Base-by-base conservation (phyloP, 2,329 filamentous ascomycete species). In the Sporothrix luriei region DNA sequence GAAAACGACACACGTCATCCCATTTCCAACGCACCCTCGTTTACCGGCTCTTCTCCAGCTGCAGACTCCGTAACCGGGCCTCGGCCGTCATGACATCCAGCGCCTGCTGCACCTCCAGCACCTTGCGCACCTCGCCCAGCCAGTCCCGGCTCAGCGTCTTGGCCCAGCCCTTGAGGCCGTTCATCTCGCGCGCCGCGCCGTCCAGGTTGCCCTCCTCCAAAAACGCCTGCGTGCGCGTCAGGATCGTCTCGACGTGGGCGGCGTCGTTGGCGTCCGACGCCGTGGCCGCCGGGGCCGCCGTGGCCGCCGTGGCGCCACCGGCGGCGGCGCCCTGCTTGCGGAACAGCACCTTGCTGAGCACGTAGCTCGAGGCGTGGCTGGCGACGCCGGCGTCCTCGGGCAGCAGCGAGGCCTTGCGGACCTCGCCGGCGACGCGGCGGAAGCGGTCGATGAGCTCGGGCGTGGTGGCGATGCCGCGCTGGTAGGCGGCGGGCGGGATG, bases 111-210 rank as follows among this genome's bases (percentile, higher is more conserved):
- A 98, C 95, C 82, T 99, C 95, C 76, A 99, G 84, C 73, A 97
- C 92, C 82, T 93, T 91, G 78, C 95, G 88, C 72, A 93, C 91
- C 84, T 99, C 95, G 67, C 85, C 86, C 74, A 99, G 81, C 95
- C 95, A 99, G 80, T 99, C 95, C 77, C 91, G 89, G 80, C 92
- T 96, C 77, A 99, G 82, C 52, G 94, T 94, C 85, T 95, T 97
- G 62, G 94, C 94, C 95, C 95, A 99, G 33, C 95, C 95, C 72
- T 90, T 87, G 61, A 99, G 84, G 1, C 89, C 88, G 78, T 98
- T 99, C 90, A 99, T 95, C 82, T 99, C 95, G 73, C 95, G 86
- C 16, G 95, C 94, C 2, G 95, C 95, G 68, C 87, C 90, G 79
- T 99, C 95, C 69, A 99, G 81, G 77, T 97, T 90, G 26, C 95